A percentile compares a stretch with the other conserved stretches of the same genome.
These are phyloP conservation scores for Aspergillus sp. DNA, from an alignment of 2,329 filamentous ascomycete species.

Conservation along the genomic window DNA sequence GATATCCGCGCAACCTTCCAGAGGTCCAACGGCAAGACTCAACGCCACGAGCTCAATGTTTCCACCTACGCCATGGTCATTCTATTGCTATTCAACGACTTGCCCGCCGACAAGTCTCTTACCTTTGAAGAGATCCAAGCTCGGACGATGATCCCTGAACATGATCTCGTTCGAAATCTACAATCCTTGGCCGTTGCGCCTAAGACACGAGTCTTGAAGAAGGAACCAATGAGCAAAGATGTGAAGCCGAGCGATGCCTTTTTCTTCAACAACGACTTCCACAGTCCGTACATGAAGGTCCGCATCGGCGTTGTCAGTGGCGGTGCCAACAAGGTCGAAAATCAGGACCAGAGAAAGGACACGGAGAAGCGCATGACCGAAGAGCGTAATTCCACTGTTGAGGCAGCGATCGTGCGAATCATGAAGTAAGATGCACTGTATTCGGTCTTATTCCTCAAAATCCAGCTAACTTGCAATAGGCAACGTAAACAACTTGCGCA, in stretches of 20 bases:
- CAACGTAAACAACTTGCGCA: conserved; percentile 51
- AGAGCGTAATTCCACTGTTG: conserved; percentile 50
- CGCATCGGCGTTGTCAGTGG: conserved; percentile 81
- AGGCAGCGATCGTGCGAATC: conserved; percentile 53
- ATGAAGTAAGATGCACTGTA: conserved; percentile 47
- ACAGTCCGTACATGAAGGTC: conserved; percentile 80
- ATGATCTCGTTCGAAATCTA: conserved; percentile 73
- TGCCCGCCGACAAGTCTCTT: conserved; percentile 53
- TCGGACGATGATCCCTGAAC: conserved; percentile 72
- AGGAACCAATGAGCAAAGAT: conserved; percentile 75
- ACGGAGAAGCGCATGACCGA: conserved; percentile 53
- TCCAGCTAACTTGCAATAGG: conserved; percentile 25
- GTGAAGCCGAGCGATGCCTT: conserved; percentile 77
- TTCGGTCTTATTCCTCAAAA: neutral
- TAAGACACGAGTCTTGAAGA: conserved; percentile 77
- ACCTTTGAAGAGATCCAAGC: conserved; percentile 78
- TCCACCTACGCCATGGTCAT: conserved; percentile 92
- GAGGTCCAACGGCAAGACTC: conserved; percentile 68
- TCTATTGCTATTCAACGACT: conserved; percentile 82
- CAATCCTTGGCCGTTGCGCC: conserved; percentile 79
- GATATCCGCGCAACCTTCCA: conserved; percentile 81
- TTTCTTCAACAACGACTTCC: conserved; percentile 76
- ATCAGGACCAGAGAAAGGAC: conserved; percentile 56
- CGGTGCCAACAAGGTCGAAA: conserved; percentile 81
- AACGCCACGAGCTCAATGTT: conserved; percentile 85